Conservation (phyloP, 2,329 filamentous ascomycete genomes). For the Colletotrichum filicis region DNA sequence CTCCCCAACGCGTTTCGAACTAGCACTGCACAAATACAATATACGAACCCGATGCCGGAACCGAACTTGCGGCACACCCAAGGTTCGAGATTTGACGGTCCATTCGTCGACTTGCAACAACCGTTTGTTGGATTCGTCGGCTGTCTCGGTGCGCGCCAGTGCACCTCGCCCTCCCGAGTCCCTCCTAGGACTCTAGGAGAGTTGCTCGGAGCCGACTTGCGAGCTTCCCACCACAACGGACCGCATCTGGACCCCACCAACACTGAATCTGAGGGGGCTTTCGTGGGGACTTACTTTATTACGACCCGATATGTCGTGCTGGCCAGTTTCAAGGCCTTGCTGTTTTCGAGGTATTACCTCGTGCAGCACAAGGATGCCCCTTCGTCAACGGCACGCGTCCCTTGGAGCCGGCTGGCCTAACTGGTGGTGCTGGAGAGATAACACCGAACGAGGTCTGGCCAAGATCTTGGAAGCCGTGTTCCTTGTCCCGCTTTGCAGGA, state of each 20-base stretch:
- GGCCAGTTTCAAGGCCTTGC: slow-evolving; percentile 25
- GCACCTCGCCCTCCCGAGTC: neutral
- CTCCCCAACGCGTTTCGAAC: neutral
- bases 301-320: slow-evolving; percentile 29
- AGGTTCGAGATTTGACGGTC: slow-evolving; percentile 7
- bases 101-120: neutral
- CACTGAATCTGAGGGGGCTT: slow-evolving; percentile 27
- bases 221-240: slow-evolving; percentile 6
- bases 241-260: neutral
- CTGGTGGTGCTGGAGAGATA: slow-evolving; percentile 3
- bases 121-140: slow-evolving; percentile 10
- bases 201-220: slow-evolving; percentile 29
- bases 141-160: slow-evolving; percentile 7
- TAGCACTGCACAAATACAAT: neutral
- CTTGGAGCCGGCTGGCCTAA: slow-evolving; percentile 10
- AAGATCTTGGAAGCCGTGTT: neutral
- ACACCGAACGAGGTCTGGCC: slow-evolving; percentile 15
- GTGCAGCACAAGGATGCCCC: slow-evolving; percentile 23
- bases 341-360: neutral
- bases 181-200: slow-evolving; percentile 10
- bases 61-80: slow-evolving; percentile 7
- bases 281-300: slow-evolving; percentile 26
- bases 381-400: slow-evolving; percentile 21
- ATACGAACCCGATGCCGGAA: slow-evolving; percentile 24
- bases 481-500: neutral